Evolutionary conservation across 2,329 filamentous ascomycete genomes (phyloP).

Genomic region (Fusarium sacchari): DNA sequence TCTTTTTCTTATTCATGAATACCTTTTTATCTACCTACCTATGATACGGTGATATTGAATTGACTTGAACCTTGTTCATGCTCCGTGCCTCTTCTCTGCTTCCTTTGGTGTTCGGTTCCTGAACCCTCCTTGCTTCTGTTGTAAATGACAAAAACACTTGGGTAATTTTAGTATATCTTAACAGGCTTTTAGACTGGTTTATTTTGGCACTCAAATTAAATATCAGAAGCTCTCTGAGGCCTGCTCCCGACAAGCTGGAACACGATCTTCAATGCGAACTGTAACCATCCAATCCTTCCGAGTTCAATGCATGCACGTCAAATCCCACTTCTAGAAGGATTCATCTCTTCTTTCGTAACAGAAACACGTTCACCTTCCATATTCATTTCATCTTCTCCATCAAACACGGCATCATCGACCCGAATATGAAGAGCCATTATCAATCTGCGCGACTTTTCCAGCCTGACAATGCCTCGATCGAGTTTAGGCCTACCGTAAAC

Average conservation of each 20-base stretch:
- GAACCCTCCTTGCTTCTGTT: neutral
- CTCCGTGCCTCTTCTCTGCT: neutral
- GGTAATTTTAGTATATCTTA: no score
- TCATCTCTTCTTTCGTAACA: neutral
- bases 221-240: neutral
- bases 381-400: neutral
- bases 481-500: conserved; percentile 17
- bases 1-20: neutral
- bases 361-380: neutral
- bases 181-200: neutral
- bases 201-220: neutral
- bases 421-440: neutral
- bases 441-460: neutral
- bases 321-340: neutral
- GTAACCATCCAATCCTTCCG: neutral
- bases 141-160: neutral
- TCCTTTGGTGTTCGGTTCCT: neutral
- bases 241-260: neutral
- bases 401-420: neutral
- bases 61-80: neutral
- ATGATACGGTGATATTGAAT: no score
- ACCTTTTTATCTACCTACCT: neutral
- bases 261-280: neutral
- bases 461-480: conserved; percentile 10
- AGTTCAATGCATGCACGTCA: neutral